Evolutionary conservation across 1,139 yeast genomes (phyloP), one percentile per base, ranked within the genome.

Genomic region (Zygoascus sp.): DNA sequence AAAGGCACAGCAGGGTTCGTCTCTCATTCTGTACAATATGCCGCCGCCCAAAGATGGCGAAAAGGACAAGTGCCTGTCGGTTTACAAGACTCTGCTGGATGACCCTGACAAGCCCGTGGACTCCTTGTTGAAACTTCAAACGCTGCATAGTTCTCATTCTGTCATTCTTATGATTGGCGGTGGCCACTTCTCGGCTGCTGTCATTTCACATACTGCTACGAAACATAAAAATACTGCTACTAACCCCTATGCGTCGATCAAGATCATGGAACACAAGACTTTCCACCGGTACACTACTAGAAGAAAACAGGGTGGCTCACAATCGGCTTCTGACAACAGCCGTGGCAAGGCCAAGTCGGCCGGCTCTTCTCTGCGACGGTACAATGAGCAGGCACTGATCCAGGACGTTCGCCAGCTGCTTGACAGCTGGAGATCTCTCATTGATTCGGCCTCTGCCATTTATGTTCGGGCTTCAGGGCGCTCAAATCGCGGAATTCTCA

Each of bases 291-390:
- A 92, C 62, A 92, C 99, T 2, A 89, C 97, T 1, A 82, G 99
- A 69, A 77, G 96, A 55, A 94, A 92, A 60, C 99, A 92, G 66
- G 99, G 99, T 69, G 98, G 98, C 0, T 78, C 97, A 0, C 99
- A 92, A 65, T 79, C 92, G 53, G 90, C 97, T 0, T 84, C 80
- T 66, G 99, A 92, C 66, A 87, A 83, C 62, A 83, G 96, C 0
- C 79, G 84, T 55, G 97, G 98, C 2, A 90, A 90, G 63, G 98
- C 98, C 9, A 88, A 88, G 55, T 89, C 97, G 13, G 98, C 97
- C 0, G 99, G 99, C 50, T 84, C 97, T 2, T 79, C 81, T 46
- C 74, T 92, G 44, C 81, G 99, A 70, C 75, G 98, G 53, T 81
- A 88, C 57, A 90, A 90, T 60, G 98, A 94, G 64, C 83, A 80